Evolutionary conservation across 1,284 basidiomycete genomes (phyloP).

Genomic region (Naganishia albida): DNA sequence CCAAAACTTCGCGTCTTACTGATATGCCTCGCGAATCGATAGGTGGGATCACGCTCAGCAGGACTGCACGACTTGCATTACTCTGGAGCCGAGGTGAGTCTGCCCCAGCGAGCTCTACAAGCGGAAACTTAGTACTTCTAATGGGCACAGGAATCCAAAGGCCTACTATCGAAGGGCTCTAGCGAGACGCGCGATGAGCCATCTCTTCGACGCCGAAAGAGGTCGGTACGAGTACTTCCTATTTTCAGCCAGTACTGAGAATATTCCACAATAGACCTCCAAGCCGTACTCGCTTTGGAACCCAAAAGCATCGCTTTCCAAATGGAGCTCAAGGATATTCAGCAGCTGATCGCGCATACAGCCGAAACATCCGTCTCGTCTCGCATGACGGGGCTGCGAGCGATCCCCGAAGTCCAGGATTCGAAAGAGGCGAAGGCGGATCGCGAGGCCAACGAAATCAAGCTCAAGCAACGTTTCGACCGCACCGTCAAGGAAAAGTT

Average conservation of each 20-base stretch:
- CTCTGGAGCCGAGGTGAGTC: slow-evolving; percentile 28
- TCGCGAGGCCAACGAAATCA: slow-evolving; percentile 25
- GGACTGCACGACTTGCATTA: slow-evolving; percentile 33
- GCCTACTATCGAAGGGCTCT: slow-evolving; percentile 33
- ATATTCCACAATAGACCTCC: slow-evolving; percentile 14
- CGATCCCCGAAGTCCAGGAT: slow-evolving; percentile 21
- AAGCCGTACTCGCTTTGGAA: slow-evolving; percentile 30
- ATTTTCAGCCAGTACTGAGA: background rate
- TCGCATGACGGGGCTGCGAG: slow-evolving; percentile 10
- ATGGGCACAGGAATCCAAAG: slow-evolving; percentile 25
- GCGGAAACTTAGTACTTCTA: background rate
- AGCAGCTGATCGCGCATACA: slow-evolving; percentile 24
- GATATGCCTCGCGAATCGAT: background rate
- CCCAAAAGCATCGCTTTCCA: slow-evolving; percentile 28
- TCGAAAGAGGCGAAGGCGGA: slow-evolving; percentile 24
- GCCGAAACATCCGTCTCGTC: slow-evolving; percentile 26
- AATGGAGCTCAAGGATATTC: slow-evolving; percentile 26
- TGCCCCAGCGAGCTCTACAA: background rate
- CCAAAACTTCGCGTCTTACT: background rate
- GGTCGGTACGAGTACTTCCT: slow-evolving; percentile 1
- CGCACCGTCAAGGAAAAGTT: slow-evolving; percentile 28
- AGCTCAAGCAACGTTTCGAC: slow-evolving; percentile 26
- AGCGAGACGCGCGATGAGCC: slow-evolving; percentile 29
- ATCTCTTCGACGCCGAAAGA: slow-evolving; percentile 32
- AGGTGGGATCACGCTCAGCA: slow-evolving; percentile 27